A percentile compares a stretch with the other conserved stretches of the same genome.
These are phyloP conservation scores for Phialophora expanda DNA, from an alignment of 2,329 filamentous ascomycete genomes.

Conservation along the genomic window DNA sequence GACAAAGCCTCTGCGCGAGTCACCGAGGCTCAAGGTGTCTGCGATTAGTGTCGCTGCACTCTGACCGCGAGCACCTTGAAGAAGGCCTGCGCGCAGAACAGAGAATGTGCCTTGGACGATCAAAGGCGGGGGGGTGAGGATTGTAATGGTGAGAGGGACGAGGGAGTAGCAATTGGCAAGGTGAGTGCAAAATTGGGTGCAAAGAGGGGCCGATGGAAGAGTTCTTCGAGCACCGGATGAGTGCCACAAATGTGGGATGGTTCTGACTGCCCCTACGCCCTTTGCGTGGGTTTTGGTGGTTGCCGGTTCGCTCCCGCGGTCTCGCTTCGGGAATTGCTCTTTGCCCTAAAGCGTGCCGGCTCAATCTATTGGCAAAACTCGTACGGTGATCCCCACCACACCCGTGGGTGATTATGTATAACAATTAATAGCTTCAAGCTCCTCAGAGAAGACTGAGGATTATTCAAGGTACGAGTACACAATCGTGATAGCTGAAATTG, in stretches of 20 bases:
- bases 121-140: conserved; percentile 16
- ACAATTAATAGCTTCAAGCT: conserved; percentile 2
- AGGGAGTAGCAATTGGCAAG: neutral
- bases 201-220: conserved; percentile 18
- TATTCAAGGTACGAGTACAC: neutral
- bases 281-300: conserved; percentile 8
- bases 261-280: neutral
- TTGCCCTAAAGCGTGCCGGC: neutral
- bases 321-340: conserved; percentile 26
- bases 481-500: neutral
- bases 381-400: neutral
- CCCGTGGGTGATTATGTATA: neutral
- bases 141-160: conserved; percentile 7
- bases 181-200: conserved; percentile 10
- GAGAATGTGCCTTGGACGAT: neutral
- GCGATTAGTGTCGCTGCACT: neutral
- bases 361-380: neutral
- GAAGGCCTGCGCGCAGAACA: neutral
- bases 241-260: conserved; percentile 12
- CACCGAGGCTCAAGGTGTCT: neutral
- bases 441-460: neutral
- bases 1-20: conserved; percentile 20
- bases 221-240: neutral
- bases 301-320: neutral
- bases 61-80: neutral